Conservation (phyloP, 192 early-diverging fungal genomes). For the Coemansia sp. region DNA sequence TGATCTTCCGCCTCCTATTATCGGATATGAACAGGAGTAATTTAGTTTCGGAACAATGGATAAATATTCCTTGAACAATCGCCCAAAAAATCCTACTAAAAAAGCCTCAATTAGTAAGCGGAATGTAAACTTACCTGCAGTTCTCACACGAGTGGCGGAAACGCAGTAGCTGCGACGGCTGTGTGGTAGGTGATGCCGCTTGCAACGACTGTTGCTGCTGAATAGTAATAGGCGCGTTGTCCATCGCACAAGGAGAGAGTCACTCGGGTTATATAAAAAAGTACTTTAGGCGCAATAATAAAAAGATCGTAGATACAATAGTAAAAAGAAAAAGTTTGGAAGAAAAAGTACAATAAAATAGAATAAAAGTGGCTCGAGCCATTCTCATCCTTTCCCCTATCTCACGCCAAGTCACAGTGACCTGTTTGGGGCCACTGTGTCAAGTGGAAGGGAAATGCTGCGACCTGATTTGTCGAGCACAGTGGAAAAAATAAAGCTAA, state of each 20-base stretch:
- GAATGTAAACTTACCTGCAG: constrained; percentile 31
- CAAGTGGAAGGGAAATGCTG: background rate
- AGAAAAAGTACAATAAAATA: background rate
- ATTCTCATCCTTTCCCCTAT: background rate
- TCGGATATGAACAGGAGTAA: too few relatives aligned
- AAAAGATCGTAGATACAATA: background rate
- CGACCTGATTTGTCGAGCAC: background rate
- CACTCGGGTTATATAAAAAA: background rate
- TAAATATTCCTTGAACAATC: too few relatives aligned
- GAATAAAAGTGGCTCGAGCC: background rate
- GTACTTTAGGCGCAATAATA: background rate
- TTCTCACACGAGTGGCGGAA: constrained; percentile 56
- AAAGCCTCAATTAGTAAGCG: background rate
- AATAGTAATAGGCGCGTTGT: background rate
- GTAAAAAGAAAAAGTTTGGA: background rate
- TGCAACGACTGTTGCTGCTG: constrained; percentile 16
- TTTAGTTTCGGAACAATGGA: too few relatives aligned
- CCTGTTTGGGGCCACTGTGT: background rate
- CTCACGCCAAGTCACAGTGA: constrained; percentile 4
- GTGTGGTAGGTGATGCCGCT: constrained; percentile 11
- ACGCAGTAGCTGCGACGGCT: constrained; percentile 24
- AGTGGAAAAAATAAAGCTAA: background rate
- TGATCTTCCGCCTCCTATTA: constrained; percentile 52
- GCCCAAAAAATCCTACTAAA: too few relatives aligned
- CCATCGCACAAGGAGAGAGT: background rate